Evolutionary conservation across 768 basidiomycete genomes (phyloP).

Genomic region (Suillus subluteus): DNA sequence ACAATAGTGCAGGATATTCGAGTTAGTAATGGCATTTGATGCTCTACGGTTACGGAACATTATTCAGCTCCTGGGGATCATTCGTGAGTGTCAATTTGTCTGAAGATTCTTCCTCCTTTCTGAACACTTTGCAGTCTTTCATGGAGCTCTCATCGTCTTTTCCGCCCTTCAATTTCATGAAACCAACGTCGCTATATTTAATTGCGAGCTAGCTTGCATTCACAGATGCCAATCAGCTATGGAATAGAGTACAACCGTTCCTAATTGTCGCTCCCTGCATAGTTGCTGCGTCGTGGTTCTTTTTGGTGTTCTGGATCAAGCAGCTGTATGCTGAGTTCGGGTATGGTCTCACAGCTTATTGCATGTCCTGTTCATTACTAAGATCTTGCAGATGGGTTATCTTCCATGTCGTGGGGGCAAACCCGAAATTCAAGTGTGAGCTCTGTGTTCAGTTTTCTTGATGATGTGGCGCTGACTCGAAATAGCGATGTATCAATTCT

Average conservation of each 20-base stretch:
- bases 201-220: constrained; percentile 30
- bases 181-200: constrained; percentile 63
- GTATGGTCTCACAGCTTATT: constrained; percentile 44
- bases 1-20: constrained; percentile 62
- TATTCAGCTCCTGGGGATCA: constrained; percentile 76
- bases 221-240: constrained; percentile 58
- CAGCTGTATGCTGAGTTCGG: constrained; percentile 82
- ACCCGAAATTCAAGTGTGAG: constrained; percentile 82
- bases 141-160: constrained; percentile 72
- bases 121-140: constrained; percentile 53
- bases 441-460: constrained; percentile 6
- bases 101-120: constrained; percentile 13
- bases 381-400: constrained; percentile 72
- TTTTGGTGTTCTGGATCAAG: constrained; percentile 69
- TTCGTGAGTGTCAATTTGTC: constrained; percentile 48
- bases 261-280: constrained; percentile 75
- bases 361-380: constrained; percentile 10
- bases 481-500: constrained; percentile 85
- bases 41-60: constrained; percentile 79
- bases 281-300: constrained; percentile 67
- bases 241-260: constrained; percentile 60
- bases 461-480: constrained; percentile 12
- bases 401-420: constrained; percentile 88
- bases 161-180: constrained; percentile 79
- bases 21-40: constrained; percentile 80